phyloP scores from a whole-genome alignment of 1,139 yeast genomes.

The Casaregolazyma lundiana region DNA sequence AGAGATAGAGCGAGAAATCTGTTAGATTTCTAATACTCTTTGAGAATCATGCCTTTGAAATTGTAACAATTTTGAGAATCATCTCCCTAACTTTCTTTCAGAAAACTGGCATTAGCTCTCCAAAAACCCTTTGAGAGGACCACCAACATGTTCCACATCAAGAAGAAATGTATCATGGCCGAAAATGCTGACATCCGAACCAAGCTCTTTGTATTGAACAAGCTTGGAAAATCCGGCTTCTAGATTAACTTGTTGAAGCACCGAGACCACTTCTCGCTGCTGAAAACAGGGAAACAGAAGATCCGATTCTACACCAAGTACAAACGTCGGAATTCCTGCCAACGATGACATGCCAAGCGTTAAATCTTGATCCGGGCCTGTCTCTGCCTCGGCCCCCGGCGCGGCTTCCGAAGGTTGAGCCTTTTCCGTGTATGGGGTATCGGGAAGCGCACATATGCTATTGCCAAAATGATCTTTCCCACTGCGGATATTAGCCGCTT shows the following conservation, averaged over 20 bases:
- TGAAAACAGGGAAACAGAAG: slow-evolving; percentile 93
- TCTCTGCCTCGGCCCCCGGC: background rate
- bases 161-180: slow-evolving; percentile 90
- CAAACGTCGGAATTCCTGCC: slow-evolving; percentile 61
- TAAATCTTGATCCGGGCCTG: slow-evolving; percentile 42
- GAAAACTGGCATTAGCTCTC: slow-evolving; percentile 21
- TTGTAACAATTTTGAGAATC: too few relatives aligned
- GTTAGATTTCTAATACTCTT: too few relatives aligned
- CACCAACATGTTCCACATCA: slow-evolving; percentile 74
- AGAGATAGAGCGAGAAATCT: too few relatives aligned
- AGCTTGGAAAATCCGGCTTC: slow-evolving; percentile 13
- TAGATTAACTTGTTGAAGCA: slow-evolving; percentile 43
- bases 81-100: too few relatives aligned
- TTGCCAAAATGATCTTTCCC: slow-evolving; percentile 16
- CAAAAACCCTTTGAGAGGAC: slow-evolving; percentile 63
- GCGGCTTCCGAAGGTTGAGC: slow-evolving; percentile 26
- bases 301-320: slow-evolving; percentile 89
- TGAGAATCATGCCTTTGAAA: too few relatives aligned
- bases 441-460: slow-evolving; percentile 43
- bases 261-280: slow-evolving; percentile 72
- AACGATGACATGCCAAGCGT: slow-evolving; percentile 59
- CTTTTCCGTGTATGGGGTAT: slow-evolving; percentile 53
- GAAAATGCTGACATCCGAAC: slow-evolving; percentile 68
- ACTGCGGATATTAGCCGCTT: slow-evolving; percentile 39
- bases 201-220: slow-evolving; percentile 65